Conservation (phyloP, 495 filamentous ascomycete species). For the Friedmanniomyces simplex region DNA sequence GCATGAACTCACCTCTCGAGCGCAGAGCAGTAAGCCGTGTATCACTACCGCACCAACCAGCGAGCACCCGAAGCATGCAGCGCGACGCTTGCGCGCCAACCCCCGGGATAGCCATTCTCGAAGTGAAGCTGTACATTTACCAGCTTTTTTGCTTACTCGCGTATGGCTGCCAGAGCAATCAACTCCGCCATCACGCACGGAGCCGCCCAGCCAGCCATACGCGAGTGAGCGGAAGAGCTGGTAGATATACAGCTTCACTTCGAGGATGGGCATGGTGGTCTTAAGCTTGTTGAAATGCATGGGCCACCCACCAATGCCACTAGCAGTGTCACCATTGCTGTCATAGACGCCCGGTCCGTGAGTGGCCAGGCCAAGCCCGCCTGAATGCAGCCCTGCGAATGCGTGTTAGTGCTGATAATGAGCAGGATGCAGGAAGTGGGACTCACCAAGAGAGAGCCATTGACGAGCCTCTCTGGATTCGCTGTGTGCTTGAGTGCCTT, state of each 20-base stretch:
- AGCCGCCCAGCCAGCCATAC: constrained; percentile 45
- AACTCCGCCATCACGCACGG: too few relatives aligned
- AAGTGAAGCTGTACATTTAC: constrained; percentile 99
- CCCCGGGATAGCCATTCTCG: too few relatives aligned
- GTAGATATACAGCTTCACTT: constrained; percentile 99
- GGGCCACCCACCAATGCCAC: too few relatives aligned
- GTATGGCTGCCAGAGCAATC: too few relatives aligned
- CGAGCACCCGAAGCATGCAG: too few relatives aligned
- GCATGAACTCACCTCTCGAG: background rate
- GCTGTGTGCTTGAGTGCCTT: too few relatives aligned
- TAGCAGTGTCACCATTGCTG: constrained; percentile 60
- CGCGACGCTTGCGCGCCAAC: too few relatives aligned
- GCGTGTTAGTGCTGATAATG: background rate
- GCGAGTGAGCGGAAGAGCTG: constrained; percentile 96
- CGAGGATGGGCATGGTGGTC: constrained; percentile 96
- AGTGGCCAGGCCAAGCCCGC: background rate
- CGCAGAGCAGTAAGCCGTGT: too few relatives aligned
- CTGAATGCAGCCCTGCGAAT: background rate
- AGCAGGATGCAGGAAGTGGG: background rate
- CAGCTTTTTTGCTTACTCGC: constrained; percentile 96
- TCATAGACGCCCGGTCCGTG: background rate
- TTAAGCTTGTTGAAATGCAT: constrained; percentile 99
- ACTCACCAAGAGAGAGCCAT: too few relatives aligned
- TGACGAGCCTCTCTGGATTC: too few relatives aligned
- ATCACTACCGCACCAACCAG: too few relatives aligned